These are phyloP conservation scores for Coemansia reversa DNA, from an alignment of 192 early-diverging fungal species.

Conservation along the genomic window DNA sequence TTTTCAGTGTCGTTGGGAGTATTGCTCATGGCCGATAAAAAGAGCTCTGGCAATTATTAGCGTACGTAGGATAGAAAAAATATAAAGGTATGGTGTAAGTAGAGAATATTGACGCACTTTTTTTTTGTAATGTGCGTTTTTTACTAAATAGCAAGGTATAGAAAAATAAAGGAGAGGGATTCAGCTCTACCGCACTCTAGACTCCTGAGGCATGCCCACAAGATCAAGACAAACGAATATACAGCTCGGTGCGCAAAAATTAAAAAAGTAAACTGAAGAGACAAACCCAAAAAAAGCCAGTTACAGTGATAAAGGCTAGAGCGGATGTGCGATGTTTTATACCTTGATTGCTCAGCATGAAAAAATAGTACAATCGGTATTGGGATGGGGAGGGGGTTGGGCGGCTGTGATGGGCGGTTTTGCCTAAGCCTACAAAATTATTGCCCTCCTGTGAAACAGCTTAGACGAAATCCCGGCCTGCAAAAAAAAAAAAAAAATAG, in stretches of 20 bases:
- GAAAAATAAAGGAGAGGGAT: slow-evolving; percentile 1
- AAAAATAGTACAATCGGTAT: slow-evolving; percentile 10
- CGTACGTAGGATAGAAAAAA: slow-evolving; percentile 5
- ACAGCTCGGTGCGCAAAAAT: not conserved
- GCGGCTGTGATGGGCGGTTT: slow-evolving; percentile 12
- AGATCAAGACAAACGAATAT: not conserved
- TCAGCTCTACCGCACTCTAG: not conserved
- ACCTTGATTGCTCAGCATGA: slow-evolving; percentile 11
- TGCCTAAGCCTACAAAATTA: slow-evolving; percentile 1
- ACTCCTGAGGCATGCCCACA: slow-evolving; percentile 3
- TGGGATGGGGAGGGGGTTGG: not conserved
- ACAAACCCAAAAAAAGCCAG: slow-evolving; percentile 8
- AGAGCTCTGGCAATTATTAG: slow-evolving; percentile 4
- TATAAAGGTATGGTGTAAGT: not conserved
- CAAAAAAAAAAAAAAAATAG: slow-evolving; percentile 7
- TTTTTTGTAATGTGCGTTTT: not conserved
- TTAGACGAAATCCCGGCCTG: not conserved
- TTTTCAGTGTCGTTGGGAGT: slow-evolving; percentile 18
- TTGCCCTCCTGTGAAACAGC: not conserved
- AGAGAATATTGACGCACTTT: not conserved
- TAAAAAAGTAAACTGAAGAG: slow-evolving; percentile 2
- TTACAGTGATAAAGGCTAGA: slow-evolving; percentile 5
- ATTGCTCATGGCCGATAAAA: slow-evolving; percentile 20
- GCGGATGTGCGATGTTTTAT: slow-evolving; percentile 28
- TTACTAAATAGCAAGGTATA: slow-evolving; percentile 1